Percentiles rank a stretch among this genome's conserved stretches.
Conservation (phyloP, 164 flowering plant species). For the Echeveria elegans region DNA sequence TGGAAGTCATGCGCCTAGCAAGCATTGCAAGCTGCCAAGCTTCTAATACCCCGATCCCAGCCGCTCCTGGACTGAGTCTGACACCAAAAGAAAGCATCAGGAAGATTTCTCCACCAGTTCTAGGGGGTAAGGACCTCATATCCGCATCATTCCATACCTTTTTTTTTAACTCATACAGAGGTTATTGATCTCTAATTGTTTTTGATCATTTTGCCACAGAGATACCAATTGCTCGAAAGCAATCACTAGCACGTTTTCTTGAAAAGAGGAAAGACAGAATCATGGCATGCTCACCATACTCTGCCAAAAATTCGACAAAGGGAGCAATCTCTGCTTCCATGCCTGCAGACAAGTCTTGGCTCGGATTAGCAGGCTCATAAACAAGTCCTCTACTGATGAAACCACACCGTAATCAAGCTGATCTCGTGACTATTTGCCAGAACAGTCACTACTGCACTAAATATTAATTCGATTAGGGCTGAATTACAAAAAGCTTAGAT, state of each 20-base stretch:
- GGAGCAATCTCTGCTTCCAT: background rate
- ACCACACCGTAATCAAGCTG: background rate
- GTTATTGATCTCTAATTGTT: background rate
- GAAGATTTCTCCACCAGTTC: background rate
- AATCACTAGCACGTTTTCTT: background rate
- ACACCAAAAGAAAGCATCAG: background rate
- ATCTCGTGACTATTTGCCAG: background rate
- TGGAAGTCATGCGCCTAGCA: slow-evolving; percentile 56
- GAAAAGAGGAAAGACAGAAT: slow-evolving; percentile 8
- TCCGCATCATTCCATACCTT: background rate
- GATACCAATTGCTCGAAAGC: slow-evolving; percentile 2
- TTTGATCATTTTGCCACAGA: background rate
- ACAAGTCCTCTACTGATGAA: background rate
- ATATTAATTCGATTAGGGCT: background rate
- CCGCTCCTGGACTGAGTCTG: background rate
- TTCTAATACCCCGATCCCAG: background rate
- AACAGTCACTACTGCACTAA: background rate
- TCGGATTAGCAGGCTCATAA: slow-evolving; percentile 2
- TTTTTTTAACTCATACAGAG: background rate
- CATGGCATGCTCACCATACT: background rate
- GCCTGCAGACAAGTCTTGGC: slow-evolving; percentile 5
- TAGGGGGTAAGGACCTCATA: background rate
- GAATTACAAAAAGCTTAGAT: background rate
- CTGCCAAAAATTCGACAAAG: background rate
- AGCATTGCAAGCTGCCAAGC: slow-evolving; percentile 21